Evolutionary conservation across 768 basidiomycete species (phyloP), one percentile per base, ranked within the genome.

Genomic region (Serendipita sp.): DNA sequence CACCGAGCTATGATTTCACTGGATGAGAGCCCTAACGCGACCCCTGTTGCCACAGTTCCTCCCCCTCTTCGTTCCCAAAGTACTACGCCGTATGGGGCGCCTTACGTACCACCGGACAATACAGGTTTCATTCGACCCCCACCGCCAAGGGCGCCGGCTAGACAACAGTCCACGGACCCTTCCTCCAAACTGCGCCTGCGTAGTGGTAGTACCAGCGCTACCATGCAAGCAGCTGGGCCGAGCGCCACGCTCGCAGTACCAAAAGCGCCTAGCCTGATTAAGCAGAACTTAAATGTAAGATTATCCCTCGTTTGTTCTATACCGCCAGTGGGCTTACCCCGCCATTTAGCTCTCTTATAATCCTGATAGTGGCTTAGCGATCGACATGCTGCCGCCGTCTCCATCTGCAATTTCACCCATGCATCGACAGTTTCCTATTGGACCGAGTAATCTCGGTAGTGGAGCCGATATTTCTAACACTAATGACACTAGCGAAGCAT

Each of bases 311-410:
- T 34, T 11, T 28, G 54, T 56, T 56, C 30, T 13, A 13, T 11
- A 18, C 1, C 15, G 18, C 32, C 30, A 28, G 30, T 28, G 41
- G 18, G 18, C 13, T 24, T 24, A 24, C 24, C 24, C 24, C 24
- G 24, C 24, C 24, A 18, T 28, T 30, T 10, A 54, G 53, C 53
- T 54, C 53, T 16, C 53, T 28, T 30, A 16, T 1, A 30, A 16
- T 15, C 53, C 53, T 11, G 53, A 54, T 16, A 54, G 53, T 28
- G 53, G 53, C 16, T 2, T 54, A 11, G 53, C 15, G 11, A 11
- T 45, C 54, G 88, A 89, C 69, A 74, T 90, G 28, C 74, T 88
- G 18, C 87, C 89, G 3, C 87, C 89, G 1, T 89, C 89, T 11
- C 88, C 86, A 7, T 83, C 80, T 41, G 78, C 73, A 34, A 74